These are phyloP conservation scores for Globisporangium acanthophoron DNA, from an alignment of 352 stramenopile species.

Conservation along the genomic window DNA sequence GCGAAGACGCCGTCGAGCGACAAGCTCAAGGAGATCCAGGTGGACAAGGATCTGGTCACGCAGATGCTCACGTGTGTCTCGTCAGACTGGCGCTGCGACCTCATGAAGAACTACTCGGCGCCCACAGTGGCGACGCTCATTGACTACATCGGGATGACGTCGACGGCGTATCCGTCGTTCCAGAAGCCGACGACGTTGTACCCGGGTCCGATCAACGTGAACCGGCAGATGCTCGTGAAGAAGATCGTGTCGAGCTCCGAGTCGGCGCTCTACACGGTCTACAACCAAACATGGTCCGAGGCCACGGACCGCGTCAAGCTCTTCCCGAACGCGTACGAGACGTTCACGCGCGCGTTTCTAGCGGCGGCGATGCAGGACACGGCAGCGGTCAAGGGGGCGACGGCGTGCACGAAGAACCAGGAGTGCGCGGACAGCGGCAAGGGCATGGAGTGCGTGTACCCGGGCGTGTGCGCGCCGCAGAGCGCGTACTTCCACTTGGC, in stretches of 20 bases:
- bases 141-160: conserved; percentile 47
- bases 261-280: conserved; percentile 32
- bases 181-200: conserved; percentile 54
- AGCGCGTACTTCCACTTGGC: conserved; percentile 76
- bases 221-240: conserved; percentile 53
- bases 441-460: conserved; percentile 71
- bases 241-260: conserved; percentile 14
- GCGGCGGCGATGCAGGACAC: conserved; percentile 50
- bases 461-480: conserved; percentile 55
- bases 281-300: conserved; percentile 52
- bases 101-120: conserved; percentile 68
- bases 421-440: conserved; percentile 40
- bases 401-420: conserved; percentile 48
- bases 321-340: conserved; percentile 81
- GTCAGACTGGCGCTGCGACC: conserved; percentile 59
- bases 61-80: conserved; percentile 55
- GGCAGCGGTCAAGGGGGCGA: conserved; percentile 19
- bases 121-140: conserved; percentile 57
- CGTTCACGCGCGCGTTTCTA: conserved; percentile 70
- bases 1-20: conserved; percentile 35
- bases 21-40: conserved; percentile 33
- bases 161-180: conserved; percentile 47
- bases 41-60: conserved; percentile 52
- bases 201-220: conserved; percentile 31
- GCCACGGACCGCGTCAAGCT: conserved; percentile 45